Evolutionary conservation across 2,329 filamentous ascomycete species (phyloP).

Genomic region (Talaromyces pinophilus): DNA sequence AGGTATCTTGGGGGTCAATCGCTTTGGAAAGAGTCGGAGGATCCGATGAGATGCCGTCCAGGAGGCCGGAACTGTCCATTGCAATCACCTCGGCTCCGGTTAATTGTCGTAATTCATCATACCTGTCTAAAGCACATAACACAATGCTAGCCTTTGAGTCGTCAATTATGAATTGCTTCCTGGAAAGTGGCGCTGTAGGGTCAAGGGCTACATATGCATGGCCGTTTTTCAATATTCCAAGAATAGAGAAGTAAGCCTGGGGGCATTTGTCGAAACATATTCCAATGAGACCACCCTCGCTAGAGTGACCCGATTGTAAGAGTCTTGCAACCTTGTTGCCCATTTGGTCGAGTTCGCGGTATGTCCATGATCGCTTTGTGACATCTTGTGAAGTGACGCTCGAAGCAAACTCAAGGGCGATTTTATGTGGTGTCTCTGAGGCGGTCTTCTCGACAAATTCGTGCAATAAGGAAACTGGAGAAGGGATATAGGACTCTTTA

Average conservation of each 20-base stretch:
- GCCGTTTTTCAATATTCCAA: constrained; percentile 79
- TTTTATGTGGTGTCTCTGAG: constrained; percentile 55
- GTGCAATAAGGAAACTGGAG: constrained; percentile 66
- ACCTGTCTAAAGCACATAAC: constrained; percentile 57
- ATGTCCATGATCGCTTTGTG: constrained; percentile 66
- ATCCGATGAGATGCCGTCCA: constrained; percentile 40
- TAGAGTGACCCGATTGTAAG: constrained; percentile 53
- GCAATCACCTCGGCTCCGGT: constrained; percentile 47
- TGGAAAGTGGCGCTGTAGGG: constrained; percentile 66
- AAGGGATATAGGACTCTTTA: constrained; percentile 57
- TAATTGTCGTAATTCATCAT: constrained; percentile 39
- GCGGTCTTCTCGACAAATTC: constrained; percentile 73
- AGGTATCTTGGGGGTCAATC: constrained; percentile 59
- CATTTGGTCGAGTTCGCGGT: constrained; percentile 67
- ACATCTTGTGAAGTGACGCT: constrained; percentile 52
- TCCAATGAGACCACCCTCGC: constrained; percentile 65
- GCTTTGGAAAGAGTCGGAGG: constrained; percentile 36
- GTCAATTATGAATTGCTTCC: constrained; percentile 74
- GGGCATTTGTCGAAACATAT: constrained; percentile 84
- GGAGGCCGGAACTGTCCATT: constrained; percentile 44
- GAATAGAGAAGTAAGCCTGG: constrained; percentile 77
- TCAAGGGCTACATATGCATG: constrained; percentile 81
- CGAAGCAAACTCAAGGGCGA: constrained; percentile 74
- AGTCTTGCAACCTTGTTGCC: constrained; percentile 73
- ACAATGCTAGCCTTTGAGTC: constrained; percentile 70